Evolutionary conservation across 345 rosid genomes (phyloP).

Genomic region (Arabidopsis suecica): DNA sequence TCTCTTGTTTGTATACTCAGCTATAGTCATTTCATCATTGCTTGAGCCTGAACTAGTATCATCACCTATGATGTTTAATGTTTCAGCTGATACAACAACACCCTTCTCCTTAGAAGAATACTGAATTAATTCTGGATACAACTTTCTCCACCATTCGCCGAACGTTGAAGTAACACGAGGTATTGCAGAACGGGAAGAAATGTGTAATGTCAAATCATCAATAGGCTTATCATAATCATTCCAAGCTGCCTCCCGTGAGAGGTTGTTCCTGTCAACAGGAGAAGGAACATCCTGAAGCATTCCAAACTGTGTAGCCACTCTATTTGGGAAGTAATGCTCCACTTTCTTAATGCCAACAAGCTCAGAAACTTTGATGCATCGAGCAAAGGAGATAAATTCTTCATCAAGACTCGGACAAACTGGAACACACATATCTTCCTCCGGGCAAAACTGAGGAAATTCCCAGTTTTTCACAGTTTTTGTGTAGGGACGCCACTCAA

Average conservation of each 20-base stretch:
- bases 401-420: slow-evolving; percentile 37
- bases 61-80: not conserved
- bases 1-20: not conserved
- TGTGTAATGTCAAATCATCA: slow-evolving; percentile 34
- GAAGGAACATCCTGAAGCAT: slow-evolving; percentile 58
- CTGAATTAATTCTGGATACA: not conserved
- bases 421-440: slow-evolving; percentile 21
- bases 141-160: slow-evolving; percentile 54
- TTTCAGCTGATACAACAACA: not conserved
- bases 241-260: slow-evolving; percentile 31
- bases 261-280: slow-evolving; percentile 1
- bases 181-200: slow-evolving; percentile 49
- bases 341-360: slow-evolving; percentile 50
- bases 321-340: slow-evolving; percentile 55
- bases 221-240: slow-evolving; percentile 47
- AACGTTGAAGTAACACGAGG: slow-evolving; percentile 45
- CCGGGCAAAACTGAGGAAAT: slow-evolving; percentile 41
- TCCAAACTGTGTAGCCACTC: slow-evolving; percentile 68
- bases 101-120: not conserved
- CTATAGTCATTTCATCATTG: not conserved
- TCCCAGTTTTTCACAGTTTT: slow-evolving; percentile 32
- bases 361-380: slow-evolving; percentile 44
- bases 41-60: not conserved
- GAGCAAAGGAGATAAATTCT: slow-evolving; percentile 40
- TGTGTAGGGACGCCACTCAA: slow-evolving; percentile 61